These are phyloP conservation scores for Ajuga chamaepitys DNA, from an alignment of 257 asterid genomes.

Conservation along the genomic window DNA sequence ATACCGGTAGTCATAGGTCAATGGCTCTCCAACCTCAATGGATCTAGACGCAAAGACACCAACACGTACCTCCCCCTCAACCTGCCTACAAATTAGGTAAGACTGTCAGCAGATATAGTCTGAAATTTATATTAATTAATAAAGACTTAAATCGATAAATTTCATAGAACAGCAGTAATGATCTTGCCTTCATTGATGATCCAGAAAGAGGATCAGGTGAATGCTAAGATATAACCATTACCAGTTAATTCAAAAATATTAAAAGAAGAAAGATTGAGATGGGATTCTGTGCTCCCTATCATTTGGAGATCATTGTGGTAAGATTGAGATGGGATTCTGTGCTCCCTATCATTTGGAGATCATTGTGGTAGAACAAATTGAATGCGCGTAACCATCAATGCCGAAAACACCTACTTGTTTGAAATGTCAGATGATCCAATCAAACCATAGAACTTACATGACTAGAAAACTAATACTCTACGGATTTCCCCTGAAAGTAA, in stretches of 20 bases:
- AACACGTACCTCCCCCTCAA: constrained; percentile 80
- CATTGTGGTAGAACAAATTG: not conserved
- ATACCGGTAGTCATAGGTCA: constrained; percentile 90
- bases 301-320: not conserved
- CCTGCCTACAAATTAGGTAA: constrained; percentile 56
- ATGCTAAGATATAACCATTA: not conserved
- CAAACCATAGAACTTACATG: not conserved
- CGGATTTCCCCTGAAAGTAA: not conserved
- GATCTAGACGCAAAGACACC: constrained; percentile 82
- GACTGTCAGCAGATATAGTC: constrained; percentile 9
- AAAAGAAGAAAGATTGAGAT: too few species aligned
- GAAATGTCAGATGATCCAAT: not conserved
- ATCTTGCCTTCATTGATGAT: not conserved
- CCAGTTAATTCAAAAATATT: not conserved
- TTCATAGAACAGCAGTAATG: not conserved
- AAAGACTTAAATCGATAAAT: not conserved
- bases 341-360: not conserved
- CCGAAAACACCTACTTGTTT: not conserved
- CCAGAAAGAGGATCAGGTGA: not conserved
- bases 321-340: not conserved
- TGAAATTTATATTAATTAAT: not conserved
- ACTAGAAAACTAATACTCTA: not conserved
- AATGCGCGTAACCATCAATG: not conserved
- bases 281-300: not conserved
- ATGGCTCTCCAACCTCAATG: constrained; percentile 73